phyloP scores from a whole-genome alignment of 2,329 filamentous ascomycete genomes.

The Daldinia eschscholtzii region DNA sequence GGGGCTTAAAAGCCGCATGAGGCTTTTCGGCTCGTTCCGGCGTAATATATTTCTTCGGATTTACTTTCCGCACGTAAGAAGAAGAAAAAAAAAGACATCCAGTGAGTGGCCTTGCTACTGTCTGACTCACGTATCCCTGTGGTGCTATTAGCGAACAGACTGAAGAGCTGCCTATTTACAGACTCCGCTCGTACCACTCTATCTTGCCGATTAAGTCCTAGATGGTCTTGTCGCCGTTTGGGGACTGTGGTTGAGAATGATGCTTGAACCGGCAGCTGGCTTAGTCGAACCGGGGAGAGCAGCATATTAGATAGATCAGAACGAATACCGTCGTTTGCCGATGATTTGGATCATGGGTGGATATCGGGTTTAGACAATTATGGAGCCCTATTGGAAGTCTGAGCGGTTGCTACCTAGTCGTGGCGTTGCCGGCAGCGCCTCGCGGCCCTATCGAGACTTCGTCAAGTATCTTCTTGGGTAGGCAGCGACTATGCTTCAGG shows the following conservation, averaged over 20 bases:
- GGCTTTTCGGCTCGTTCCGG: constrained; percentile 8
- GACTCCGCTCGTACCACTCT: not conserved
- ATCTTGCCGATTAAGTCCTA: not conserved
- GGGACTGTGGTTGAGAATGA: not conserved
- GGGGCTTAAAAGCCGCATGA: not conserved
- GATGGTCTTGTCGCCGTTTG: not conserved
- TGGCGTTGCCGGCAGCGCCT: not conserved
- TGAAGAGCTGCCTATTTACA: not conserved
- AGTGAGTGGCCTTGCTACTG: not conserved
- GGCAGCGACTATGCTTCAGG: not conserved
- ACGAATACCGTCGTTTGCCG: not conserved
- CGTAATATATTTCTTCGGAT: not conserved
- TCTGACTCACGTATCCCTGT: constrained; percentile 8
- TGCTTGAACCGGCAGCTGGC: not conserved
- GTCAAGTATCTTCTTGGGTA: not conserved
- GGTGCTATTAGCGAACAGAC: not conserved
- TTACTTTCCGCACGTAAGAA: not conserved
- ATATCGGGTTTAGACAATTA: not conserved
- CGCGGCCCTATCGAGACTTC: too few species aligned
- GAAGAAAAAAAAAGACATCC: not conserved
- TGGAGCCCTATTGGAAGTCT: not conserved
- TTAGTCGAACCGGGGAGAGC: not conserved
- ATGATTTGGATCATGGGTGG: not conserved
- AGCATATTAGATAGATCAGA: too few species aligned
- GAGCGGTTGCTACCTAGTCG: not conserved